Evolutionary conservation across 192 early-diverging fungal species (phyloP), one percentile per base, ranked within the genome.

Genomic region (Coemansia sp.): DNA sequence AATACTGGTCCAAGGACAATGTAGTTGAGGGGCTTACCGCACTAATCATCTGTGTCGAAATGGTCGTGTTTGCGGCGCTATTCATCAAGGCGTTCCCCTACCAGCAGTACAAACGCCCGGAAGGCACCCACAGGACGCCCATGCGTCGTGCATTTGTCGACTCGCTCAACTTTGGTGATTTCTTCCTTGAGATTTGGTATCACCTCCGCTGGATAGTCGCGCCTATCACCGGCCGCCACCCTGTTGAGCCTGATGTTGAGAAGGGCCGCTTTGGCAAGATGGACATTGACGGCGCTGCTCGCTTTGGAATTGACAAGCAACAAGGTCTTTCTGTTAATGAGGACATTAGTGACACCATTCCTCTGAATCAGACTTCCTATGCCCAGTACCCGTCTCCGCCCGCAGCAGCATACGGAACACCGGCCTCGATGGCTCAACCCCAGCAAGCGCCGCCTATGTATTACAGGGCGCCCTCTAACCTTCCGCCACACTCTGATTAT

Each of bases 41-140:
- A 18, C 76, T 87, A 53, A 52, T 85, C 33, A 72, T 84, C 43
- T 81, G 80, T 61, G 56, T 82, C 34, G 84, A 86, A 47, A 86
- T 86, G 84, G 73, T 74, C 10, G 46, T 84, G 48, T 81, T 79
- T 40, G 60, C 71, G 11, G 64, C 67, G 19, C 66, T 83, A 18
- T 81, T 84, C 55, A 53, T 83, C 56, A 79, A 66, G 53, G 80
- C 82, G 3, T 86, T 80, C 62, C 67, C 71, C 9, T 54, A 64
- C 25, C 25, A 41, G 41, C 52, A 55, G 9, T 76, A 75, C 65
- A 60, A 52, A 39, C 67, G 70, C 37, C 53, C 64, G 13, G 64
- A 61, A 0, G 71, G 64, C 60, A 58, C 66, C n/a, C 44, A 38
- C 24, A 54, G 75, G 13, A 78, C 69, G 19, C 68, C 75, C 24